A percentile compares a stretch with the other conserved stretches of the same genome.
Conservation (phyloP, 306 rosid species). For the Urtica urens region DNA sequence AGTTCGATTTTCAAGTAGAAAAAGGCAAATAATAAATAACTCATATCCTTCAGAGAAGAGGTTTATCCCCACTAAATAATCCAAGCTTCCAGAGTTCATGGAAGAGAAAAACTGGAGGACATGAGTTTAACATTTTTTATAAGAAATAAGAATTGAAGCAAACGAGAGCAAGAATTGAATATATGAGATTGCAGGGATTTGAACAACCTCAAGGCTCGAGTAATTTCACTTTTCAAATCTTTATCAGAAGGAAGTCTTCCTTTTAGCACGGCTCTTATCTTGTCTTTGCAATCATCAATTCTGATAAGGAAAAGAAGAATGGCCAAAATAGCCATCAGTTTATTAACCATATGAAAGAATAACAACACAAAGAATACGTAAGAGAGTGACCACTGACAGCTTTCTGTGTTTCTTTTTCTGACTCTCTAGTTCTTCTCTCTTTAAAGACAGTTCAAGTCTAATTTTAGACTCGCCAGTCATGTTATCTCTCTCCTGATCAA, state of each 20-base stretch:
- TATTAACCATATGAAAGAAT: slow-evolving; percentile 10
- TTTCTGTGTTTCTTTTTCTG: slow-evolving; percentile 58
- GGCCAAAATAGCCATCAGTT: slow-evolving; percentile 15
- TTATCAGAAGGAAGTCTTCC: slow-evolving; percentile 86
- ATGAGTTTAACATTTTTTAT: no score
- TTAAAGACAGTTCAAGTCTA: slow-evolving; percentile 52
- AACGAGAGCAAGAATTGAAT: not conserved
- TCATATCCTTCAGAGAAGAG: no score
- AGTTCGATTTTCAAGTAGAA: no score
- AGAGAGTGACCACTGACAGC: slow-evolving; percentile 36
- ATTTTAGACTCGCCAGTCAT: slow-evolving; percentile 64
- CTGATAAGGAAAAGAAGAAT: slow-evolving; percentile 22
- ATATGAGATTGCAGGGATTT: not conserved
- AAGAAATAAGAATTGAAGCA: not conserved
- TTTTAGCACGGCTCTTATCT: slow-evolving; percentile 63
- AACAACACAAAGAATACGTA: slow-evolving; percentile 8
- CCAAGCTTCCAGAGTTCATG: not conserved
- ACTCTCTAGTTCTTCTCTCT: slow-evolving; percentile 46
- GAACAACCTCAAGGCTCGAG: slow-evolving; percentile 57
- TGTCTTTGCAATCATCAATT: slow-evolving; percentile 68
- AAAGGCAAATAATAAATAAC: no score
- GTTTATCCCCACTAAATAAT: no score
- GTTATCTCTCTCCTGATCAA: slow-evolving; percentile 45
- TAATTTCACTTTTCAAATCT: slow-evolving; percentile 73
- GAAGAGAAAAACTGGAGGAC: no score